These are phyloP conservation scores for Alternaria brassicicola DNA, from an alignment of 2,329 filamentous ascomycete species.

Conservation along the genomic window DNA sequence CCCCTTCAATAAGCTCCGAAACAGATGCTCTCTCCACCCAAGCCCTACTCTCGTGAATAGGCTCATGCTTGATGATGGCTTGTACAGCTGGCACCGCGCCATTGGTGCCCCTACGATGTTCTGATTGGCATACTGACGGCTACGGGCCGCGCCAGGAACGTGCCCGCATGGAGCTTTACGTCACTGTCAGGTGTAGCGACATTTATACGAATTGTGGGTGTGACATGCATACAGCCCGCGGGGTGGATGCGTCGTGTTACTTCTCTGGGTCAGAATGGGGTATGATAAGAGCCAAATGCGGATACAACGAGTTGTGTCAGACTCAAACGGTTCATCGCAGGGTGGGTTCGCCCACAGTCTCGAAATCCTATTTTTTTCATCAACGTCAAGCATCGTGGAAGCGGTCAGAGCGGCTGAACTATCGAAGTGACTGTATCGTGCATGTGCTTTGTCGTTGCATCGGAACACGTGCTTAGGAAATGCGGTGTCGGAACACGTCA, in stretches of 20 bases:
- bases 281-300: conserved; percentile 11
- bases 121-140: conserved; percentile 32
- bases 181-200: conserved; percentile 20
- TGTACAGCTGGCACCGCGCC: conserved; percentile 45
- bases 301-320: conserved; percentile 8
- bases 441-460: conserved; percentile 3
- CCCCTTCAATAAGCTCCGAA: conserved; percentile 20
- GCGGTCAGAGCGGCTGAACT: conserved; percentile 3
- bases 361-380: background rate
- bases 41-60: conserved; percentile 21
- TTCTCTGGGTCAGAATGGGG: conserved; percentile 15
- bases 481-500: conserved; percentile 14
- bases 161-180: conserved; percentile 32
- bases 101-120: conserved; percentile 35
- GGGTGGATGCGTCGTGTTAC: conserved; percentile 13
- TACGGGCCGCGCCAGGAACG: conserved; percentile 36
- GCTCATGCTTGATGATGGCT: conserved; percentile 40
- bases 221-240: conserved; percentile 19
- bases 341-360: background rate
- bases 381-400: background rate
- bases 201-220: conserved; percentile 5
- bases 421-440: conserved; percentile 3
- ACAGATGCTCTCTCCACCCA: conserved; percentile 10
- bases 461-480: background rate
- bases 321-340: conserved; percentile 1